Evolutionary conservation across 352 stramenopile genomes (phyloP), one percentile per base, ranked within the genome.

Genomic region (Elongisporangium senticosum): DNA sequence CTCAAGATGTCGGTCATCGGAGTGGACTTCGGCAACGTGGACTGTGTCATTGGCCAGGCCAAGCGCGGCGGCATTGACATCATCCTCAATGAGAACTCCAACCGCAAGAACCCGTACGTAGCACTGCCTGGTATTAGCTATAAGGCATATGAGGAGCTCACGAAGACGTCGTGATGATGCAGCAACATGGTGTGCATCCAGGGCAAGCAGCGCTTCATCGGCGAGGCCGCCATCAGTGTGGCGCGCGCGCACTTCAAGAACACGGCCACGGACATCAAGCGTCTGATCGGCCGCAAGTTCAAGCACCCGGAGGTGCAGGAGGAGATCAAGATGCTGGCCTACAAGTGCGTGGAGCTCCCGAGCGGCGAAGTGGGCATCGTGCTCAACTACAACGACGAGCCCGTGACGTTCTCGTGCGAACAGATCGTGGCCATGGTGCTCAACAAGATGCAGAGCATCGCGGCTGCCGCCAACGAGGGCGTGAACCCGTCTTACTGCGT

Each of bases 31-130:
- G 96, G 96, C 60, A 97, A 97, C 72, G 83, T 96, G 59, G 95
- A 98, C 71, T 97, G 91, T 73, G 87, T 98, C 43, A 98, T 99
- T 59, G 95, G 91, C 52, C 92, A 98, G 67, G 96, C 96, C 57
- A 97, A 97, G 66, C 87, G 96, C 65, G 96, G 96, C 68, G 97
- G 96, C 68, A 97, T 99, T 58, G 96, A 99, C 80, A 98, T 99
- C 53, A 98, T 99, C 84, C 82, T 99, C 33, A 99, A 99, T 87
- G 97, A 99, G 68, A 98, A 97, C 75, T 99, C 94, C 53, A 98
- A 99, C 77, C 86, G 97, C 72, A 96, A 98, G 72, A 99, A 99
- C 75, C 95, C 96, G 79, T 91, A 79, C 53, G 80, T 75, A 1
- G 13, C 37, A 5, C 3, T 47, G 20, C 22, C 3, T 51, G 15